Conservation (phyloP, 306 rosid genomes). For the Potentilla sterilis region DNA sequence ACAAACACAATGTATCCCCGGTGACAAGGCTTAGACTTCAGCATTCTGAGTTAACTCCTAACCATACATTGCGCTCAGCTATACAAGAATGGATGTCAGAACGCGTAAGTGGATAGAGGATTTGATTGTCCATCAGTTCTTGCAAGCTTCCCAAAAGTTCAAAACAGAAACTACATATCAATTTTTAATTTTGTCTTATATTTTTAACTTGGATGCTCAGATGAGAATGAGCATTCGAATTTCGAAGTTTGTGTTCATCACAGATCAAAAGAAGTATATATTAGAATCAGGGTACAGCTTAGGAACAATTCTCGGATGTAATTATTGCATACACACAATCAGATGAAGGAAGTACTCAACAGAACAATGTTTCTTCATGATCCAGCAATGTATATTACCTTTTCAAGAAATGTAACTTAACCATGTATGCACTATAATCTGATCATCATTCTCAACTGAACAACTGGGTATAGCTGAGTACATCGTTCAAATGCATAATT, state of each 20-base stretch:
- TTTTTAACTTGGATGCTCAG: not conserved
- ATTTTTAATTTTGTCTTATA: not conserved
- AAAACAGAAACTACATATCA: not conserved
- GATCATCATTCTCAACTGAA: not conserved
- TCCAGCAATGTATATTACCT: not conserved
- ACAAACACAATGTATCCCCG: conserved; percentile 68
- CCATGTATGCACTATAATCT: too few species aligned
- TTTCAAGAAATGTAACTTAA: not conserved
- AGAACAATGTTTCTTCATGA: not conserved
- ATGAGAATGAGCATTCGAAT: conserved; percentile 3
- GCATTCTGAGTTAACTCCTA: conserved; percentile 60
- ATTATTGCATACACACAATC: not conserved
- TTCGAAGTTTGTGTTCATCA: not conserved
- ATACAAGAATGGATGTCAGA: conserved; percentile 78
- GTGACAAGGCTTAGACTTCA: conserved; percentile 60
- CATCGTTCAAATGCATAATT: conserved; percentile 16
- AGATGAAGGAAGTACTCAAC: too few species aligned
- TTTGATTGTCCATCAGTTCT: not conserved
- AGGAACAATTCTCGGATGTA: not conserved
- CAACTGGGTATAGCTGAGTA: not conserved
- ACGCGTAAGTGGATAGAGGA: not conserved
- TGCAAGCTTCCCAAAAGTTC: not conserved
- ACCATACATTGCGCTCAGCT: conserved; percentile 77
- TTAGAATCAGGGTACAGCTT: not conserved
- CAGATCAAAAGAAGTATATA: not conserved